Evolutionary conservation across 2,329 filamentous ascomycete species (phyloP).

Genomic region (Fusarium floridanum): DNA sequence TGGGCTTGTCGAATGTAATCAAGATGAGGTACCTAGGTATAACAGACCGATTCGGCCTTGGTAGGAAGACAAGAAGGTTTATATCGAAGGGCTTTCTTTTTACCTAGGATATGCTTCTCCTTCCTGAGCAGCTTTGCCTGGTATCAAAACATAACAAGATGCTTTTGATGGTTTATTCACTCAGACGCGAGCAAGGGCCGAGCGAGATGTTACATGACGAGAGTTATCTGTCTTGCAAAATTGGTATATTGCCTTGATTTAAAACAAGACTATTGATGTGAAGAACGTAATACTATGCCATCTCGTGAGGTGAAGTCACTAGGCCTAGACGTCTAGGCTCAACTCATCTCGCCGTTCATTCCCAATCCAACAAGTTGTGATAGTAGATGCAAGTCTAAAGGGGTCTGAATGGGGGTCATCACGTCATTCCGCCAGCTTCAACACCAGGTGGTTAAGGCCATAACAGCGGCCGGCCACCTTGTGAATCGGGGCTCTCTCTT

Average conservation of each 20-base stretch:
- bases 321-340: neutral
- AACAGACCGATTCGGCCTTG: neutral
- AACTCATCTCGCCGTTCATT: conserved; percentile 5
- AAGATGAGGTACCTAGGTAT: neutral
- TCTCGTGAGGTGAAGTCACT: neutral
- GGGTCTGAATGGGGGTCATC: conserved; percentile 15
- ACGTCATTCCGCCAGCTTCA: conserved; percentile 5
- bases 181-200: neutral
- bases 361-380: conserved; percentile 20
- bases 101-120: neutral
- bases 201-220: conserved; percentile 33
- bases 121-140: neutral
- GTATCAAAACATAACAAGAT: neutral
- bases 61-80: neutral
- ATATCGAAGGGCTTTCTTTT: neutral
- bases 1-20: conserved; percentile 17
- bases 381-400: conserved; percentile 18
- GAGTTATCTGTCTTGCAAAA: conserved; percentile 37
- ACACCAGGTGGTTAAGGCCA: conserved; percentile 1
- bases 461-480: conserved; percentile 5
- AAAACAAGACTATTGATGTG: conserved; percentile 24
- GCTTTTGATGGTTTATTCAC: neutral
- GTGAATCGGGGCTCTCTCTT: neutral
- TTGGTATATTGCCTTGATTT: conserved; percentile 43
- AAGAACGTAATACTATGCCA: conserved; percentile 11